These are phyloP conservation scores for Medicago truncatula DNA, from an alignment of 306 rosid species.

Conservation along the genomic window MtrunA17r5.0-ANR NC_053045.1:63093501-63094000, in stretches of 20 bases:
- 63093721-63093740: not conserved
- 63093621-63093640: slow-evolving; percentile 4
- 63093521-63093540: not conserved
- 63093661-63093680: not conserved
- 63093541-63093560: not conserved
- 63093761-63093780: slow-evolving; percentile 46
- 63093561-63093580: not conserved
- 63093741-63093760: slow-evolving; percentile 36
- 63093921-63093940: no score
- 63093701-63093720: not conserved
- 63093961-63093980: no score
- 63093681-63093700: not conserved
- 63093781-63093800: no score
- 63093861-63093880: no score
- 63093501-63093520: no score
- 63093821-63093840: no score
- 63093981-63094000: no score
- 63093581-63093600: not conserved
- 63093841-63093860: no score
- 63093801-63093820: no score
- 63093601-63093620: slow-evolving; percentile 7
- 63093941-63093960: no score
- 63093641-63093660: not conserved
- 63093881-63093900: no score
- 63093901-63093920: no score